These are phyloP conservation scores for Amauroascus verrucosus DNA, from an alignment of 2,329 filamentous ascomycete genomes.

Conservation along the genomic window DNA sequence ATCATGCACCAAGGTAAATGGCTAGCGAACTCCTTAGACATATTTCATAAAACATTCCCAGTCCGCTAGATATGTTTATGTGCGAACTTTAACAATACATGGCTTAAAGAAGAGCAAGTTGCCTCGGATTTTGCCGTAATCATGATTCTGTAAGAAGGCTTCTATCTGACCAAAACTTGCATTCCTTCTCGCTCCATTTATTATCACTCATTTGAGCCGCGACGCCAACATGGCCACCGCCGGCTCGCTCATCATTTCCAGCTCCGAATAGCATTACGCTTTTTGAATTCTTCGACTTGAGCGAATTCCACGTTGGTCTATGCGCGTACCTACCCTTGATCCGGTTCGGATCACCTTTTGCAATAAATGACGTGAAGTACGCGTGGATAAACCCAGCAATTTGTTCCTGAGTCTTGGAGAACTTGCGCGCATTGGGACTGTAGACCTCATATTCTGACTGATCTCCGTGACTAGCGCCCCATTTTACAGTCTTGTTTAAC, in stretches of 20 bases:
- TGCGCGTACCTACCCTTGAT: conserved; percentile 21
- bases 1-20: not conserved
- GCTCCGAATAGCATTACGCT: conserved; percentile 39
- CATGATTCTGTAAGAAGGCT: conserved; percentile 16
- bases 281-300: conserved; percentile 21
- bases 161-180: conserved; percentile 38
- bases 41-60: not conserved
- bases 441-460: conserved; percentile 42
- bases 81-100: not conserved
- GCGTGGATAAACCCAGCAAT: conserved; percentile 38
- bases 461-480: conserved; percentile 41
- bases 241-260: conserved; percentile 42
- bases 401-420: conserved; percentile 35
- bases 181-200: conserved; percentile 37
- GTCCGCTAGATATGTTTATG: not conserved
- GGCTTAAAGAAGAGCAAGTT: not conserved
- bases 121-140: too few relatives aligned
- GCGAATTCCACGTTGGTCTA: conserved; percentile 32
- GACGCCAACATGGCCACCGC: conserved; percentile 30
- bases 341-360: conserved; percentile 38
- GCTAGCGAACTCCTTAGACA: not conserved
- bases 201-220: conserved; percentile 35
- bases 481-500: conserved; percentile 34
- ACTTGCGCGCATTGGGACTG: conserved; percentile 26
- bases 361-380: conserved; percentile 43